Percentiles rank a stretch among this genome's conserved stretches.
phyloP scores from a whole-genome alignment of 1,284 basidiomycete genomes.

The Pseudozyma hubeiensis region DNA sequence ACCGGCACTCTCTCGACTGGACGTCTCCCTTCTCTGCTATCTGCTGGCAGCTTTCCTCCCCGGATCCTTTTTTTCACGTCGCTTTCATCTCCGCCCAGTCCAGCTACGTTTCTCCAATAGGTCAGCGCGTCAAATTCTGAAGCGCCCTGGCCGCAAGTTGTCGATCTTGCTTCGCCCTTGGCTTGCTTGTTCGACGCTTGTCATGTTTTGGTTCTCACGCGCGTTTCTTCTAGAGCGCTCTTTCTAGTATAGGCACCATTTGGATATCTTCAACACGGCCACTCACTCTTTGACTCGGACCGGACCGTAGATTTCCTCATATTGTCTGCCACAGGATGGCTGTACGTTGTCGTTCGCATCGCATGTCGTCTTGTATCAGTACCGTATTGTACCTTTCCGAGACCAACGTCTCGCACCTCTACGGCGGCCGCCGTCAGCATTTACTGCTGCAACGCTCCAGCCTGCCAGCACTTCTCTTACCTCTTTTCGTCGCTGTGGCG shows the following conservation, averaged over 20 bases:
- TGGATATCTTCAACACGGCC: neutral
- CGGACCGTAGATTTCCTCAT: neutral
- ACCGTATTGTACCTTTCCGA: neutral
- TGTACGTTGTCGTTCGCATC: constrained; percentile 19
- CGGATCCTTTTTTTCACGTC: neutral
- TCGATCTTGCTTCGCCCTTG: constrained; percentile 1
- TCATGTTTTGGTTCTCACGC: constrained; percentile 6
- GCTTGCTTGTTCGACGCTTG: constrained; percentile 12
- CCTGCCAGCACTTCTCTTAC: neutral
- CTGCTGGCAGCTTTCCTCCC: neutral
- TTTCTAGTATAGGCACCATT: neutral
- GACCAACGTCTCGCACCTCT: neutral
- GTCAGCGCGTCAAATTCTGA: constrained; percentile 55
- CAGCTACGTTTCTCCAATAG: constrained; percentile 4
- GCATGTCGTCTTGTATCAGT: constrained; percentile 36
- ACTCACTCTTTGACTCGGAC: neutral
- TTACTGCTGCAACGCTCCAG: neutral
- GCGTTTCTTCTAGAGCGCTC: neutral
- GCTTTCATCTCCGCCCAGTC: neutral
- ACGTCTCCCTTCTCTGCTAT: neutral
- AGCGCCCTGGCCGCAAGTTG: constrained; percentile 48
- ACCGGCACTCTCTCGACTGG: too few relatives aligned
- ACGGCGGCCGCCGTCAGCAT: constrained; percentile 5
- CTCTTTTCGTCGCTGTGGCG: neutral
- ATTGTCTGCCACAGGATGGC: constrained; percentile 23